Evolutionary conservation across 768 basidiomycete species (phyloP).

Genomic region (Trametes meyenii): DNA sequence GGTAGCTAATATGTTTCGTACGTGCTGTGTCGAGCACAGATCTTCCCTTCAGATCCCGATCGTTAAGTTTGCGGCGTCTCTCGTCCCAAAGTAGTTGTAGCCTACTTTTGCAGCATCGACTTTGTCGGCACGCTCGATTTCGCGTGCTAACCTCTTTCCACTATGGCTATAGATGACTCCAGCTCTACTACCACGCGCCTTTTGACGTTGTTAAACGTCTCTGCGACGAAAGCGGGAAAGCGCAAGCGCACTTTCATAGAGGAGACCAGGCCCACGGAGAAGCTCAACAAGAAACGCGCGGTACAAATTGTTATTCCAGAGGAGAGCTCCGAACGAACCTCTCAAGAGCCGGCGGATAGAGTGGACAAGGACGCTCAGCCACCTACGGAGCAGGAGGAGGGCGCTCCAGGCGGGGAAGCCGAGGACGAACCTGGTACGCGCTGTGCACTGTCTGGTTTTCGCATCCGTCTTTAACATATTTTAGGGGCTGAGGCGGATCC

Average conservation of each 20-base stretch:
- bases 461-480: not conserved
- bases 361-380: not conserved
- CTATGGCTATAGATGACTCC: conserved; percentile 36
- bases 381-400: conserved; percentile 27
- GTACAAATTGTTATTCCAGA: conserved; percentile 28
- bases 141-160: not conserved
- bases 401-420: conserved; percentile 17
- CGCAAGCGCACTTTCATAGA: conserved; percentile 42
- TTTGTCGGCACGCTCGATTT: no score
- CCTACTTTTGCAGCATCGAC: no score
- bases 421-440: conserved; percentile 24
- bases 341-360: conserved; percentile 21
- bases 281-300: conserved; percentile 70
- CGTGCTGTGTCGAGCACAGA: not conserved
- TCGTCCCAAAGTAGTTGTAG: no score
- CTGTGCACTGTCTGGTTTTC: not conserved
- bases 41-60: not conserved
- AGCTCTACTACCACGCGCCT: conserved; percentile 75
- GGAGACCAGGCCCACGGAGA: conserved; percentile 45
- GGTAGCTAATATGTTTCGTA: no score
- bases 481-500: conserved; percentile 39
- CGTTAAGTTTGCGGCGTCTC: not conserved
- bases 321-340: conserved; percentile 9
- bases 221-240: conserved; percentile 73
- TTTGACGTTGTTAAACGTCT: conserved; percentile 87